A percentile compares a stretch with the other conserved stretches of the same genome.
phyloP scores from a whole-genome alignment of 1,284 basidiomycete genomes.

The Ceratobasidium theobromae region DNA sequence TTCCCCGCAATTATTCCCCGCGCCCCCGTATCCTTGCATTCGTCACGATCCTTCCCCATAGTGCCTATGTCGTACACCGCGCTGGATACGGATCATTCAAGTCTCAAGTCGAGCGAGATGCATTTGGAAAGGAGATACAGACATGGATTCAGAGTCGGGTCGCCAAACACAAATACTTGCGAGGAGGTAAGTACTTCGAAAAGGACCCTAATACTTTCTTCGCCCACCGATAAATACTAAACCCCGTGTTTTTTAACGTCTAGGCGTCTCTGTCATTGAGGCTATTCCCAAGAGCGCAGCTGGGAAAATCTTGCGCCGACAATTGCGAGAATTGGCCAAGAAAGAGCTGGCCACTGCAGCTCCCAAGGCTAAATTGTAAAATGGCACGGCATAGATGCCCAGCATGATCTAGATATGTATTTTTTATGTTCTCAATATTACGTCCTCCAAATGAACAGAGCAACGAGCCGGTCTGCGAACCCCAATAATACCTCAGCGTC shows the following conservation, averaged over 20 bases:
- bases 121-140: slow-evolving; percentile 54
- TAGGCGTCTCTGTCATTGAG: slow-evolving; percentile 55
- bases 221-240: no score
- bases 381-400: no score
- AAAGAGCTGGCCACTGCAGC: slow-evolving; percentile 43
- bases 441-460: neutral
- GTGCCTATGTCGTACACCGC: slow-evolving; percentile 68
- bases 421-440: no score
- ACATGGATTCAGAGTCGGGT: slow-evolving; percentile 65
- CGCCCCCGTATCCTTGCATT: no score
- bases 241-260: no score
- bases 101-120: slow-evolving; percentile 29
- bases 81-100: slow-evolving; percentile 35
- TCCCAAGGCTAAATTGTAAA: slow-evolving; percentile 31
- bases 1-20: no score
- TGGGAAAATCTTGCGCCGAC: slow-evolving; percentile 68
- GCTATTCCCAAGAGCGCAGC: slow-evolving; percentile 69
- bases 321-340: slow-evolving; percentile 61
- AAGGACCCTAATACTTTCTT: no score
- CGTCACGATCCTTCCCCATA: slow-evolving; percentile 37
- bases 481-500: no score
- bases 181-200: slow-evolving; percentile 58
- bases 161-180: slow-evolving; percentile 63
- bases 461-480: no score
- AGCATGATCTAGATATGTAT: no score